Conservation (phyloP, 1,139 yeast genomes). For the Saccharomyces hybrid region DNA sequence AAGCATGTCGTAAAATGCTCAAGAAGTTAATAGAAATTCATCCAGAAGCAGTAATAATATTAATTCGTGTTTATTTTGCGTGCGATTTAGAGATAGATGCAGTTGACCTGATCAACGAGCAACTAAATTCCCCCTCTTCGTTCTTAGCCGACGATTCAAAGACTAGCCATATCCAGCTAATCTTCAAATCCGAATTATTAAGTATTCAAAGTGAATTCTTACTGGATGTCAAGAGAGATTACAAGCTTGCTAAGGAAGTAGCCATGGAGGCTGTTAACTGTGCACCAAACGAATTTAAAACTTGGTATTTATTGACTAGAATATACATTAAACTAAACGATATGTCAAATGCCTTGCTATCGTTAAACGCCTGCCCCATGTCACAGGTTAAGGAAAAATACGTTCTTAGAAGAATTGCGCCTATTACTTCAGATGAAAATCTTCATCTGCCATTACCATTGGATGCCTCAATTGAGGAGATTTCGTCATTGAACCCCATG, state of each 20-base stretch:
- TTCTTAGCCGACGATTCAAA: conserved; percentile 42
- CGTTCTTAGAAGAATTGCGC: conserved; percentile 40
- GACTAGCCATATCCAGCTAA: conserved; percentile 11
- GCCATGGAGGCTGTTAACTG: conserved; percentile 80
- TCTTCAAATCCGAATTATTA: conserved; percentile 28
- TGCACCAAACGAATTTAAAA: conserved; percentile 83
- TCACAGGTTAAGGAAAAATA: conserved; percentile 73
- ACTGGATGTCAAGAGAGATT: conserved; percentile 50
- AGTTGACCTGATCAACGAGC: conserved; percentile 54
- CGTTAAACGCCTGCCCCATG: conserved; percentile 93
- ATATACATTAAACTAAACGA: conserved; percentile 72
- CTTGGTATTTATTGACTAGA: conserved; percentile 81
- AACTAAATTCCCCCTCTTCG: conserved; percentile 34
- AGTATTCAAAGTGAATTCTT: conserved; percentile 67
- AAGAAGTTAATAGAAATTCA: conserved; percentile 26
- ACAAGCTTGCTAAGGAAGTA: conserved; percentile 67
- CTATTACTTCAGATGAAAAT: conserved; percentile 30
- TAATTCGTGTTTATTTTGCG: conserved; percentile 44
- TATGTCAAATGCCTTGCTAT: conserved; percentile 74
- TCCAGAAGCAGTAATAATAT: conserved; percentile 54
- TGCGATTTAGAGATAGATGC: conserved; percentile 78
- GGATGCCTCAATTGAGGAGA: conserved; percentile 60
- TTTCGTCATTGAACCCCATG: conserved; percentile 42
- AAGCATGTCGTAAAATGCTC: conserved; percentile 54
- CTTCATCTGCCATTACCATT: conserved; percentile 78